A percentile compares a stretch with the other conserved stretches of the same genome.
phyloP scores from a whole-genome alignment of 2,329 filamentous ascomycete genomes.

The Beauveria asiatica region DNA sequence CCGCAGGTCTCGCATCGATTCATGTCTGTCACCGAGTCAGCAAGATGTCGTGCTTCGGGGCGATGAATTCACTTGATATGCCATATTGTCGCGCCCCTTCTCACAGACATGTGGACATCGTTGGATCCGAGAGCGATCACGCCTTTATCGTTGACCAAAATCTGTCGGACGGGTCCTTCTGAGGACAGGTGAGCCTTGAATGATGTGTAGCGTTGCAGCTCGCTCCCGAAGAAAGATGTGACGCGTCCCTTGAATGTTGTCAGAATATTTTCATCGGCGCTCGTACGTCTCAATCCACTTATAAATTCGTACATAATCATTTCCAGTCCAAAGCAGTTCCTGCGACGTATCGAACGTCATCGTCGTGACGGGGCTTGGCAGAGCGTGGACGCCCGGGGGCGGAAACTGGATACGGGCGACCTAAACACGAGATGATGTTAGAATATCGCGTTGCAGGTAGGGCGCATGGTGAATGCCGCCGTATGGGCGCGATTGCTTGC shows the following conservation, averaged over 20 bases:
- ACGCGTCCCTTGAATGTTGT: constrained; percentile 61
- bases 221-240: constrained; percentile 77
- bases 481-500: constrained; percentile 11
- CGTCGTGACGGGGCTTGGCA: constrained; percentile 64
- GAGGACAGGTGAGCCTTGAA: constrained; percentile 67
- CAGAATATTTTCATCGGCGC: constrained; percentile 13
- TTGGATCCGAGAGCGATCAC: constrained; percentile 75
- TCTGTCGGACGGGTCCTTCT: constrained; percentile 76
- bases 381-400: constrained; percentile 61
- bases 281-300: neutral
- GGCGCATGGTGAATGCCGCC: constrained; percentile 1
- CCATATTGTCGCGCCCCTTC: constrained; percentile 80
- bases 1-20: constrained; percentile 75
- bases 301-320: constrained; percentile 62
- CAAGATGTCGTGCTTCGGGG: neutral
- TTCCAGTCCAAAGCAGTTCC: constrained; percentile 89
- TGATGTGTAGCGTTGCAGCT: constrained; percentile 83
- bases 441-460: neutral
- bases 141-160: constrained; percentile 85
- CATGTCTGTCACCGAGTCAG: constrained; percentile 38
- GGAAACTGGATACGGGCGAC: constrained; percentile 76
- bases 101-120: constrained; percentile 80
- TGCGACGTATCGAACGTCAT: constrained; percentile 83
- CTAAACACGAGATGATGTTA: constrained; percentile 32
- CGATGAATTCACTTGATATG: constrained; percentile 57